These are phyloP conservation scores for Selenicereus undatus DNA, from an alignment of 148 eudicot species.

Conservation along the genomic window DNA sequence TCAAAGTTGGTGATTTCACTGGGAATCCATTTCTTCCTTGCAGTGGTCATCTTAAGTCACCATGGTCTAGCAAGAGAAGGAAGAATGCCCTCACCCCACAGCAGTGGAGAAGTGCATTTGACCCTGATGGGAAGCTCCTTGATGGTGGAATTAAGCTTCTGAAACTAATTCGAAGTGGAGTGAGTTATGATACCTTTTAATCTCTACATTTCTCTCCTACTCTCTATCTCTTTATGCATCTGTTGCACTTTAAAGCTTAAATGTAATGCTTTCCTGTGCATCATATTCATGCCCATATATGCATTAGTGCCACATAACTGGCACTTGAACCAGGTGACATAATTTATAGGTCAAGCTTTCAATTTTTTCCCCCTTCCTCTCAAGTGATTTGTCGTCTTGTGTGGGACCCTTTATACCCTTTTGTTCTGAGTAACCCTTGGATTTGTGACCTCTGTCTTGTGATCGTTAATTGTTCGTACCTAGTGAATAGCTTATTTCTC, in stretches of 20 bases:
- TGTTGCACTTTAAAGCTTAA: not conserved
- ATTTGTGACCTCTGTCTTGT: not conserved
- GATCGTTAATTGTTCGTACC: not conserved
- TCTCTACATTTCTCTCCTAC: not conserved
- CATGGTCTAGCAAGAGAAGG: constrained; percentile 67
- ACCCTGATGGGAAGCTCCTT: constrained; percentile 50
- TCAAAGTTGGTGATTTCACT: not conserved
- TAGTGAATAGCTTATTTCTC: not conserved
- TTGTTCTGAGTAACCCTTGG: not conserved
- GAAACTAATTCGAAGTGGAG: constrained; percentile 74
- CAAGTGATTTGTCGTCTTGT: not conserved
- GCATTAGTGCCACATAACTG: not conserved
- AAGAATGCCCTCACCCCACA: constrained; percentile 54
- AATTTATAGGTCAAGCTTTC: not conserved
- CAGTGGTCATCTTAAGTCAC: constrained; percentile 62
- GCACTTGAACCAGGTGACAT: not conserved
- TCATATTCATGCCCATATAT: not conserved
- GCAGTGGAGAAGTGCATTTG: constrained; percentile 58
- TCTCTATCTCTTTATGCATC: not conserved
- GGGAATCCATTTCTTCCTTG: not conserved
- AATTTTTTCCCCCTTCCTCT: not conserved
- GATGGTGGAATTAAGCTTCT: constrained; percentile 68
- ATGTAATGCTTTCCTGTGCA: not conserved
- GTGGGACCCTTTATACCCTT: not conserved
- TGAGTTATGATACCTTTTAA: constrained; percentile 30